Base-by-base conservation (phyloP, 2,329 filamentous ascomycete genomes). In the Escovopsis sp. region DNA sequence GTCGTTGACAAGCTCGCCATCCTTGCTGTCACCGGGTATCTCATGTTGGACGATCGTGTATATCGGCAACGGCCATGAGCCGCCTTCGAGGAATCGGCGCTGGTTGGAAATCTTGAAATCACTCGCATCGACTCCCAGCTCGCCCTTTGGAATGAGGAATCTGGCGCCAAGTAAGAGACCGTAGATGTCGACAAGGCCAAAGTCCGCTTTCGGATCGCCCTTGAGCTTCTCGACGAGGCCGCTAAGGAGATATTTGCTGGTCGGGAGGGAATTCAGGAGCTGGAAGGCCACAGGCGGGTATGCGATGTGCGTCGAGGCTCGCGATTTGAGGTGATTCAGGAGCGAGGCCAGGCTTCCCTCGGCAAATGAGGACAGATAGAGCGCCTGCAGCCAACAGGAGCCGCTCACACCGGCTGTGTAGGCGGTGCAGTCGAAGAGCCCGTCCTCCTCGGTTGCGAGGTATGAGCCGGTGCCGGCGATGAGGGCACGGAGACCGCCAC, bases 321-420 rank as follows among this genome's bases (percentile, higher is more conserved):
- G 76, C 39, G 79, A 74, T 59, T 94, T 96, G 41, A 98, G 65
- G 55, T 98, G 91, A 9, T 88, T 75, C 33, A 95, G 74, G 15
- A 94, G 69, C 32, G 69, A 74, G 16, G 71, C 66, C 50, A 94
- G 74, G 47, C 74, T 76, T 42, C 79, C 75, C 13, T 71, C 68
- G 0, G 81, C 72, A 43, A 96, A 71, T 1, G 85, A 84, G 5
- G 60, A 59, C 54, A 91, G 79, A 56, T 84, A 94, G 4, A 98
- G 69, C 0, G 84, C 71, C 58, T 96, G 89, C 6, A 96, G 70
- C 91, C 91, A 98, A 59, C 91, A 96, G 48, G 84, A 93, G 0
- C 91, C 91, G 56, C 87, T 95, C 39, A 98, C 91, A 1, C 91
- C 91, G 5, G 89, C 86, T 1, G 87, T 94, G 55, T 98, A 98